phyloP scores from a whole-genome alignment of 768 basidiomycete species.

The Boletus edulis region DNA sequence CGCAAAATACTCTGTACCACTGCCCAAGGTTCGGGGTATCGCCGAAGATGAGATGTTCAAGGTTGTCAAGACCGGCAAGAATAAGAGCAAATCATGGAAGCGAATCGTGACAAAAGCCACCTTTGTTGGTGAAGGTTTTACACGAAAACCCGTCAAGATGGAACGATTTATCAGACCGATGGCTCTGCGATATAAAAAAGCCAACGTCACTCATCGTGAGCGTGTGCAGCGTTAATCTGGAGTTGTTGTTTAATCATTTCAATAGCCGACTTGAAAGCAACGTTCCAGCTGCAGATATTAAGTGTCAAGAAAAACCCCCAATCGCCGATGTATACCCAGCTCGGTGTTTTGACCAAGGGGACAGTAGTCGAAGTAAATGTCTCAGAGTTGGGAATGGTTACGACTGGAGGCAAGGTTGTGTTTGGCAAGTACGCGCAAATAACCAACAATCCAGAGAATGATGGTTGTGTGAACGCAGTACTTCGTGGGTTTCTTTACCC shows the following conservation, averaged over 20 bases:
- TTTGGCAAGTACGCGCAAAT: constrained; percentile 93
- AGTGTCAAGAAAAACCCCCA: constrained; percentile 99
- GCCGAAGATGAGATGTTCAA: constrained; percentile 99
- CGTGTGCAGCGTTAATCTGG: constrained; percentile 4
- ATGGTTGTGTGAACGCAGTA: constrained; percentile 94
- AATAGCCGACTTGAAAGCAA: constrained; percentile 93
- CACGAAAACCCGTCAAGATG: constrained; percentile 98
- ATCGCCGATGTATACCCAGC: constrained; percentile 95
- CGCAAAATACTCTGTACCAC: constrained; percentile 93
- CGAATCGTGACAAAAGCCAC: constrained; percentile 99
- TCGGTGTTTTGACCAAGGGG: constrained; percentile 97
- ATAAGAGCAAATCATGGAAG: constrained; percentile 96
- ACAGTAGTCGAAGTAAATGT: constrained; percentile 99
- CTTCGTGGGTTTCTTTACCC: constrained; percentile 58
- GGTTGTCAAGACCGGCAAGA: constrained; percentile 97
- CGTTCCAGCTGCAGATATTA: constrained; percentile 96
- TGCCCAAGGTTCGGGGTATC: constrained; percentile 96
- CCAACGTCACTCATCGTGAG: constrained; percentile 97
- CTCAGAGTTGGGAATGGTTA: constrained; percentile 97
- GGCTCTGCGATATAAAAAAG: constrained; percentile 97
- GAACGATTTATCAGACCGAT: constrained; percentile 97
- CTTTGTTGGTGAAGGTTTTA: constrained; percentile 97
- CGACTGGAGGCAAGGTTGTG: constrained; percentile 92
- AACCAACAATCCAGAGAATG: constrained; percentile 94
- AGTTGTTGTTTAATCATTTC: background rate